Conservation (phyloP, 768 basidiomycete genomes). For the Termitomyces sp. region DNA sequence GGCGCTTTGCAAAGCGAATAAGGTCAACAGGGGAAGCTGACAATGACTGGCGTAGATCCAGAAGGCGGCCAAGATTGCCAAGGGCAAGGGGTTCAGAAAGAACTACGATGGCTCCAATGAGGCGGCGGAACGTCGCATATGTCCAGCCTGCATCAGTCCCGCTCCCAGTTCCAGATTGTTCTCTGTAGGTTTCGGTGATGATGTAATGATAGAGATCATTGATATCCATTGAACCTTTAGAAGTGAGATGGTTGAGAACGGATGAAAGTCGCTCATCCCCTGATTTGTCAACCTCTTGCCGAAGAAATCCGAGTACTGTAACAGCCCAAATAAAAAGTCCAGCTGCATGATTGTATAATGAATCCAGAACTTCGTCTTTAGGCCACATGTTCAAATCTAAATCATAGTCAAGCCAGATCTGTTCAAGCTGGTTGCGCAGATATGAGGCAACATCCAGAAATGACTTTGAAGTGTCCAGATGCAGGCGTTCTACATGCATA, state of each 20-base stretch:
- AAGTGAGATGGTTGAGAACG: too few relatives aligned
- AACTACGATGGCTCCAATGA: slow-evolving; percentile 13
- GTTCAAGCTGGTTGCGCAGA: slow-evolving; percentile 6
- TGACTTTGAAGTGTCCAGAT: slow-evolving; percentile 5
- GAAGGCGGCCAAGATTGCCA: slow-evolving; percentile 2
- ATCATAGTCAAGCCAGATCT: not conserved
- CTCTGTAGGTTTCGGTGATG: slow-evolving; percentile 8
- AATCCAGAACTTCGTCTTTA: not conserved
- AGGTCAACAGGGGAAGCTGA: slow-evolving; percentile 5
- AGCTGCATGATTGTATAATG: not conserved
- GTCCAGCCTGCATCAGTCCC: slow-evolving; percentile 3
- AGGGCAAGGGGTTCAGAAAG: slow-evolving; percentile 11
- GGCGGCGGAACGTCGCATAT: slow-evolving; percentile 13
- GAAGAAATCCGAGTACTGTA: not conserved
- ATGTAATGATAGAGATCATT: slow-evolving; percentile 9
- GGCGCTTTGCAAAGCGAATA: slow-evolving; percentile 9
- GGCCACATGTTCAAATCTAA: too few relatives aligned
- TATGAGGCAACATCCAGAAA: slow-evolving; percentile 12
- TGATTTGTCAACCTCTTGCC: too few relatives aligned
- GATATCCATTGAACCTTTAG: too few relatives aligned
- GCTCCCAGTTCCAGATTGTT: not conserved
- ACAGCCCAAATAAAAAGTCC: slow-evolving; percentile 3
- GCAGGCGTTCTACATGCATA: slow-evolving; percentile 5
- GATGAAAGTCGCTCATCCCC: too few relatives aligned
- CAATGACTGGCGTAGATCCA: slow-evolving; percentile 6